phyloP scores from a whole-genome alignment of 2,329 filamentous ascomycete genomes.

The Beauveria sp. region DNA sequence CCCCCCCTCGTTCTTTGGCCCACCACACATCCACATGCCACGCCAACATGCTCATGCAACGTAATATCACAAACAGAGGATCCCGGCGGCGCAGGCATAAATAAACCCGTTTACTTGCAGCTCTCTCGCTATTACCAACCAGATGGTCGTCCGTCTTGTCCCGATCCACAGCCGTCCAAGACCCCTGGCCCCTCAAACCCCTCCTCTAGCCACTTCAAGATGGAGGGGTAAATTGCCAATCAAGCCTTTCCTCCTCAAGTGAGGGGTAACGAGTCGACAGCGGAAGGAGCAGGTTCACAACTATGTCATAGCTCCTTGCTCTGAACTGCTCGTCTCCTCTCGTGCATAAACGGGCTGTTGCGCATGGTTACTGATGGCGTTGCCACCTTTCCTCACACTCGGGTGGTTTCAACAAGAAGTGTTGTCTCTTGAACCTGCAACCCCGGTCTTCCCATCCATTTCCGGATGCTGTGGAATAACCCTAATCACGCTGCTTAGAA shows the following conservation, averaged over 20 bases:
- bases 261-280: slow-evolving; percentile 1
- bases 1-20: neutral
- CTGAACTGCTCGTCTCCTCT: neutral
- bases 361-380: neutral
- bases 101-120: neutral
- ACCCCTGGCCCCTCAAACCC: slow-evolving; percentile 4
- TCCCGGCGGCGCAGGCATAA: neutral
- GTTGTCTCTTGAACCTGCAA: neutral
- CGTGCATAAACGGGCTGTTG: neutral
- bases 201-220: slow-evolving; percentile 7
- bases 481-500: neutral
- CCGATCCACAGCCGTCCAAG: slow-evolving; percentile 5
- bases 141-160: slow-evolving; percentile 3
- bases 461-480: neutral
- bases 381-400: neutral
- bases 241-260: slow-evolving; percentile 1
- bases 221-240: slow-evolving; percentile 9
- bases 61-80: neutral
- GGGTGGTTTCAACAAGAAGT: neutral
- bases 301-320: neutral
- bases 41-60: neutral
- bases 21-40: neutral
- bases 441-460: neutral
- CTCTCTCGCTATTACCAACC: slow-evolving; percentile 4
- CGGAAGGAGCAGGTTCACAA: neutral